Evolutionary conservation across 2,329 filamentous ascomycete species (phyloP).

Genomic region (Hypoxylon sp.): DNA sequence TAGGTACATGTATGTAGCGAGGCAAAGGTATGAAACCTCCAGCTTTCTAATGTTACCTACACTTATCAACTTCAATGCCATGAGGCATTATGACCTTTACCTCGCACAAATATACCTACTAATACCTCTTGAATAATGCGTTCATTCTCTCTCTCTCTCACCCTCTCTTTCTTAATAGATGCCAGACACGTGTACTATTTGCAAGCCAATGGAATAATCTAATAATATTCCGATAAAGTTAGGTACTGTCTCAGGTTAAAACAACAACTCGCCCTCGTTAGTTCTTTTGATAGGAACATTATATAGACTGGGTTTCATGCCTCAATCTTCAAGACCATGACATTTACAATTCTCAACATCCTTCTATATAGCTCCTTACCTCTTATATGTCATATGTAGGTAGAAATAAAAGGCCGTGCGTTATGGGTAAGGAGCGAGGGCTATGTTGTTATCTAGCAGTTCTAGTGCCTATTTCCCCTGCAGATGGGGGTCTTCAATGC

Average conservation of each 20-base stretch:
- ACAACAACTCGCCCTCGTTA: background rate
- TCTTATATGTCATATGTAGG: background rate
- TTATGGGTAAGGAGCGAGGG: background rate
- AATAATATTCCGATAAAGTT: background rate
- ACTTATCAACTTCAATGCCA: background rate
- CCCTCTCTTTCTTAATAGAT: background rate
- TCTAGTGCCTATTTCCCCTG: conserved; percentile 14
- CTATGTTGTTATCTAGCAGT: background rate
- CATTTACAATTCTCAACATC: background rate
- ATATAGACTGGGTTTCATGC: background rate
- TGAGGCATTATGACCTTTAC: background rate
- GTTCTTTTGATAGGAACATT: background rate
- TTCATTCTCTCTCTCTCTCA: no score
- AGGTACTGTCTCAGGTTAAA: background rate
- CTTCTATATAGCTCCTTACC: background rate
- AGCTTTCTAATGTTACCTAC: background rate
- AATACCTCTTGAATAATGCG: background rate
- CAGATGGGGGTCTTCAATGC: conserved; percentile 18
- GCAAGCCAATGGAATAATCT: background rate
- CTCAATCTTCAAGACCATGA: background rate
- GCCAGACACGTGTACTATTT: background rate
- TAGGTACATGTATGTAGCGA: no score
- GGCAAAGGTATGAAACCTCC: no score
- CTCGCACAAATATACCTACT: background rate
- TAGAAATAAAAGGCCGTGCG: conserved; percentile 4